Evolutionary conservation across 257 asterid species (phyloP), one percentile per base, ranked within the genome.

Genomic region (Apocynum venetum): DNA sequence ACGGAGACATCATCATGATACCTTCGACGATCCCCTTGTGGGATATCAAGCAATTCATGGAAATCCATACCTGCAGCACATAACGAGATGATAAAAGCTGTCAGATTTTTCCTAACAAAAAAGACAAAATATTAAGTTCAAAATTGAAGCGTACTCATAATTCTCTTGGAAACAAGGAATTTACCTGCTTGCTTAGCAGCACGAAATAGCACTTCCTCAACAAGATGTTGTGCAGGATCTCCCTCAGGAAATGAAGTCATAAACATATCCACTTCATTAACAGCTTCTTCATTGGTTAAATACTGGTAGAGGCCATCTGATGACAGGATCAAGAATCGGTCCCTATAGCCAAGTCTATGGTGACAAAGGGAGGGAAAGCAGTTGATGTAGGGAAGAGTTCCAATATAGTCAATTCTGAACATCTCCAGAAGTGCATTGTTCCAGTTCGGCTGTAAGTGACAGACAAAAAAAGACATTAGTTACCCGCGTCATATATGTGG

Each of bases 121-220:
- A 73, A 19, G 52, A 44, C 0, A 55, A 57, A n/a, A 0, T 41
- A 53, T 57, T 57, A 9, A 56, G 57, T 65, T 49, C 35, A n/a
- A 55, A 2, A 31, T 3, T 43, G 43, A 14, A 2, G 12, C 6
- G 31, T 3, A 55, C 17, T 25, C 31, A 25, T 25, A 25, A 25
- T 25, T 25, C 31, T 25, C 31, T 25, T 25, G 31, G 17, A 69
- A 41, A 57, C 1, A 19, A 13, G 44, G 48, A 25, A 46, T 64
- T 5, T 90, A 91, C 99, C 99, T 41, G 99, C 97, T 86, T 91
- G 88, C 81, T 96, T 96, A 68, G 99, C 99, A 77, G 99, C 99
- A 13, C 99, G 94, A 80, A 96, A 96, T 0, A 96, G 76, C 17
- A 96, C 96, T 81, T 96, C 99, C 79, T 96, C 99, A 0, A 96